Percentiles rank a stretch among this genome's conserved stretches.
phyloP scores from a whole-genome alignment of 2,329 filamentous ascomycete genomes.

The Capronia epimyces region DNA sequence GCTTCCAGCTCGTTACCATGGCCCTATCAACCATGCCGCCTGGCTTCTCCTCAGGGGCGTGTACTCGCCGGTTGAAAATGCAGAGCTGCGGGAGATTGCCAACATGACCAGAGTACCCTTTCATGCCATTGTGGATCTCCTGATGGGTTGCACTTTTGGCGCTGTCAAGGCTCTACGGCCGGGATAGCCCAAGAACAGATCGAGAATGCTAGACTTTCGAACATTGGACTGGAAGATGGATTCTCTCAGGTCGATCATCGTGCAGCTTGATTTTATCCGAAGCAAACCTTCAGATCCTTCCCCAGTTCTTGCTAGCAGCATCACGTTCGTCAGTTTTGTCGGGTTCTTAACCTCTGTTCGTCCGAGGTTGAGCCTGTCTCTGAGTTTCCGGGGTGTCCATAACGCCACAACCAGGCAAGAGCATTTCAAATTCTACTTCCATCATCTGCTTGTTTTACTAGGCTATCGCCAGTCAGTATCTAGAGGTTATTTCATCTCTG shows the following conservation, averaged over 20 bases:
- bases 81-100: slow-evolving; percentile 57
- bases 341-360: slow-evolving; percentile 48
- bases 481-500: slow-evolving; percentile 31
- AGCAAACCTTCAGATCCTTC: slow-evolving; percentile 27
- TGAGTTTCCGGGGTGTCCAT: slow-evolving; percentile 48
- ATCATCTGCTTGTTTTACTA: slow-evolving; percentile 51
- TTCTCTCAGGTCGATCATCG: slow-evolving; percentile 45
- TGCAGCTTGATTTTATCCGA: slow-evolving; percentile 49
- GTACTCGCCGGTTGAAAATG: slow-evolving; percentile 52
- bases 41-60: slow-evolving; percentile 48
- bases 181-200: slow-evolving; percentile 16
- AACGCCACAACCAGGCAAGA: slow-evolving; percentile 35
- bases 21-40: slow-evolving; percentile 37
- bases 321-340: slow-evolving; percentile 49
- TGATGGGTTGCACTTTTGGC: slow-evolving; percentile 62
- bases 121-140: slow-evolving; percentile 58
- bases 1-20: slow-evolving; percentile 28
- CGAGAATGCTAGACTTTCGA: slow-evolving; percentile 38
- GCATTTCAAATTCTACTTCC: slow-evolving; percentile 42
- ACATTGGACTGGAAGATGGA: slow-evolving; percentile 54
- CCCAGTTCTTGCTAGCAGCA: slow-evolving; percentile 41
- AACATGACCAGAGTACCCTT: slow-evolving; percentile 49
- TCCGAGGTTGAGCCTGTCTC: slow-evolving; percentile 43
- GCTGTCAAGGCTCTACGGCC: slow-evolving; percentile 34
- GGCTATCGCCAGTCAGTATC: slow-evolving; percentile 51